Percentiles rank a stretch among this genome's conserved stretches.
phyloP scores from a whole-genome alignment of 352 stramenopile species.

The Phytophthora sp. region DNA sequence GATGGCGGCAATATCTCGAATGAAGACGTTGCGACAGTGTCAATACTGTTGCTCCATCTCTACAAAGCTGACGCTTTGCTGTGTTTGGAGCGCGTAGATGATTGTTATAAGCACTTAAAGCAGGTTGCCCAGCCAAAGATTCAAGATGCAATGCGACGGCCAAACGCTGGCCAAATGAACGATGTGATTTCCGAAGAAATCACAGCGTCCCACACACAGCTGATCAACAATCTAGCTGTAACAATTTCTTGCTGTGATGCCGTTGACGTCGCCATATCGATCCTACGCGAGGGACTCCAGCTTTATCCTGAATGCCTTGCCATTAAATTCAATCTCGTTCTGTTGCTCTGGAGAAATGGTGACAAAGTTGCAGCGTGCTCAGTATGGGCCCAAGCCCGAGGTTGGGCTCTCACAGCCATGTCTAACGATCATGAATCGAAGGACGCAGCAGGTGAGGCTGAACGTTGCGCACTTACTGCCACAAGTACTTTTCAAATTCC shows the following conservation, averaged over 20 bases:
- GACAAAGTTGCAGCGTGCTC: slow-evolving; percentile 54
- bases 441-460: neutral
- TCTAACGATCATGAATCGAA: slow-evolving; percentile 16
- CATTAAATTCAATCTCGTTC: slow-evolving; percentile 74
- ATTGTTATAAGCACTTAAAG: slow-evolving; percentile 55
- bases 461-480: slow-evolving; percentile 37
- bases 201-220: slow-evolving; percentile 47
- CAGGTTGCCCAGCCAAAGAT: slow-evolving; percentile 38
- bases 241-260: slow-evolving; percentile 44
- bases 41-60: slow-evolving; percentile 42
- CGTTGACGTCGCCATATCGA: slow-evolving; percentile 41
- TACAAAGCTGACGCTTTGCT: slow-evolving; percentile 82
- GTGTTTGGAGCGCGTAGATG: slow-evolving; percentile 72
- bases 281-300: slow-evolving; percentile 51
- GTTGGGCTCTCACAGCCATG: slow-evolving; percentile 52
- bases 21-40: neutral
- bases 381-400: slow-evolving; percentile 74
- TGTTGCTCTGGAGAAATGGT: slow-evolving; percentile 72
- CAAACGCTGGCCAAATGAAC: neutral
- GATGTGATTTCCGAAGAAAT: slow-evolving; percentile 32
- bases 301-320: slow-evolving; percentile 47
- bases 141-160: slow-evolving; percentile 5
- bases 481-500: neutral
- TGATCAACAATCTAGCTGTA: slow-evolving; percentile 84
- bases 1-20: neutral